Percentiles rank a stretch among this genome's conserved stretches.
These are phyloP conservation scores for Ustilago shanxiensis DNA, from an alignment of 1,284 basidiomycete species.

Conservation along the genomic window DNA sequence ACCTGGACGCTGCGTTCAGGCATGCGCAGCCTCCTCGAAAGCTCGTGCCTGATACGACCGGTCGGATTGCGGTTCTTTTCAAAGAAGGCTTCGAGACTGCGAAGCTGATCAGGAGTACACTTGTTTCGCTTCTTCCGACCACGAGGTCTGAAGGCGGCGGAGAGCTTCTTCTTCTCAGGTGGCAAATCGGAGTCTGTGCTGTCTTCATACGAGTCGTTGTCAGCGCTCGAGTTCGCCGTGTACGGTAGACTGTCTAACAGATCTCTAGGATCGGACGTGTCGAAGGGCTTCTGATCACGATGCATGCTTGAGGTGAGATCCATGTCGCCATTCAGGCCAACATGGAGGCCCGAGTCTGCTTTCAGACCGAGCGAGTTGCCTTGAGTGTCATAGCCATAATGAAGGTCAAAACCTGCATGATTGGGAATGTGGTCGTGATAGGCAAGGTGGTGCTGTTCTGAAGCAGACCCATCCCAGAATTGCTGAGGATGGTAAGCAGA, in stretches of 20 bases:
- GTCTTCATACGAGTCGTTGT: slow-evolving; percentile 51
- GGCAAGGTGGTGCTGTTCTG: slow-evolving; percentile 11
- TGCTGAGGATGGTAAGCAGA: slow-evolving; percentile 16
- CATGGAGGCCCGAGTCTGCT: slow-evolving; percentile 22
- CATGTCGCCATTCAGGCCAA: slow-evolving; percentile 28
- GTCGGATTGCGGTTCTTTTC: slow-evolving; percentile 61
- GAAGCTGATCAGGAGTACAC: slow-evolving; percentile 56
- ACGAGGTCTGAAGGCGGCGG: slow-evolving; percentile 45
- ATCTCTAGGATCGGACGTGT: slow-evolving; percentile 23
- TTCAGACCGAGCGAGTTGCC: slow-evolving; percentile 36
- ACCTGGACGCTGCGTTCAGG: slow-evolving; percentile 63
- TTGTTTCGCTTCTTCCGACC: slow-evolving; percentile 62
- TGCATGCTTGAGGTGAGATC: slow-evolving; percentile 19
- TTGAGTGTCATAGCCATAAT: slow-evolving; percentile 24
- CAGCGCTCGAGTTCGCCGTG: slow-evolving; percentile 19
- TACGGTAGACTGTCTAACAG: slow-evolving; percentile 40
- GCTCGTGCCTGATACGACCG: slow-evolving; percentile 51
- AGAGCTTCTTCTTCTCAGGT: slow-evolving; percentile 46
- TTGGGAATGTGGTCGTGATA: slow-evolving; percentile 20
- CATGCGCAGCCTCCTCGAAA: slow-evolving; percentile 52
- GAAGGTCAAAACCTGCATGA: slow-evolving; percentile 28
- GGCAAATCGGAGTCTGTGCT: slow-evolving; percentile 49
- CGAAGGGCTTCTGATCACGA: slow-evolving; percentile 19
- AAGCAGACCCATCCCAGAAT: slow-evolving; percentile 20
- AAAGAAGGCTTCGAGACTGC: slow-evolving; percentile 58